A percentile compares a stretch with the other conserved stretches of the same genome.
phyloP scores from a whole-genome alignment of 2,329 filamentous ascomycete genomes.

The Sarocladiaceae sp. region DNA sequence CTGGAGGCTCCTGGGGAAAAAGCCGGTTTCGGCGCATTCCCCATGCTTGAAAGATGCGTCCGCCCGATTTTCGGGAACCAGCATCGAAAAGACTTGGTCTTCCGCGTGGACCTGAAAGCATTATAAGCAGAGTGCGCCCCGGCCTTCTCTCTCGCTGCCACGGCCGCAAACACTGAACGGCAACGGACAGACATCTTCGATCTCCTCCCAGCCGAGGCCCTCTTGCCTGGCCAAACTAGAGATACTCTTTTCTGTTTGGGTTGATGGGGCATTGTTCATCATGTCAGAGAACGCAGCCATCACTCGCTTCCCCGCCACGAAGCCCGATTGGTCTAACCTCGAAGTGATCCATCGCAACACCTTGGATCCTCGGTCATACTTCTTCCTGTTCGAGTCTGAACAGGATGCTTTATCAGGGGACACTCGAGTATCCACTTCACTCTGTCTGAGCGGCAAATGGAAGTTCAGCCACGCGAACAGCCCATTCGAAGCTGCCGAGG shows the following conservation, averaged over 20 bases:
- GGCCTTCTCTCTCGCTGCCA: neutral
- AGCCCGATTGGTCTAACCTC: conserved; percentile 56
- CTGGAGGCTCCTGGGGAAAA: no score
- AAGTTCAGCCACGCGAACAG: conserved; percentile 27
- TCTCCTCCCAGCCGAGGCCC: no score
- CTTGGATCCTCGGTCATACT: conserved; percentile 47
- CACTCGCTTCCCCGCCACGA: conserved; percentile 13
- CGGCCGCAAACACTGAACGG: neutral
- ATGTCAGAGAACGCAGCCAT: neutral
- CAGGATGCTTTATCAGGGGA: conserved; percentile 40
- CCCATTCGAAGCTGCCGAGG: conserved; percentile 20
- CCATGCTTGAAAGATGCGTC: neutral
- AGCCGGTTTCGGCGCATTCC: neutral
- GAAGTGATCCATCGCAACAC: conserved; percentile 50
- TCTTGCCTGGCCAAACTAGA: no score
- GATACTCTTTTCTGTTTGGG: neutral
- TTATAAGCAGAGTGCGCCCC: neutral
- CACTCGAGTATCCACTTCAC: conserved; percentile 24
- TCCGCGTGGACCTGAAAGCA: neutral
- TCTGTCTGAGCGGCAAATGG: conserved; percentile 37
- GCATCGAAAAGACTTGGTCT: neutral
- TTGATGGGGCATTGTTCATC: neutral
- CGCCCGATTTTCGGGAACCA: neutral
- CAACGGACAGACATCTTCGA: neutral
- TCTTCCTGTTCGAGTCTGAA: conserved; percentile 43